Percentiles rank a stretch among this genome's conserved stretches.
Evolutionary conservation across 192 early-diverging fungal genomes (phyloP).

Genomic region (Diversispora epigaea): DNA sequence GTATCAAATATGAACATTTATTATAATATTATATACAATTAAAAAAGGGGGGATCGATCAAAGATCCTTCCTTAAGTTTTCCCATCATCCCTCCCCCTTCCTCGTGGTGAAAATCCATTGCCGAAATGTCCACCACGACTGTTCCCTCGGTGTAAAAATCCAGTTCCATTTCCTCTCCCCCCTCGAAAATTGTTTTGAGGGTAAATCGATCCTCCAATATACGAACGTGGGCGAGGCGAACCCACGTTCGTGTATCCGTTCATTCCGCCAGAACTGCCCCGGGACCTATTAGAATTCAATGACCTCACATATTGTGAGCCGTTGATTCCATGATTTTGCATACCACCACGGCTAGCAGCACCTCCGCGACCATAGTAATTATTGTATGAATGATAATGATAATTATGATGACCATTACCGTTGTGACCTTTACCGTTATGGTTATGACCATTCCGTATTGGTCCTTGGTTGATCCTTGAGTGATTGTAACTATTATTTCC

Average conservation of each 20-base stretch:
- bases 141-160: neutral
- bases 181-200: neutral
- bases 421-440: neutral
- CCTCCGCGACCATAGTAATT: neutral
- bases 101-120: neutral
- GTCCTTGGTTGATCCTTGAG: neutral
- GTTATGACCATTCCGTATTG: conserved; percentile 1
- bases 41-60: no score
- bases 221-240: no score
- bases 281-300: neutral
- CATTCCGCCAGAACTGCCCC: neutral
- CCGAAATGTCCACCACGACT: neutral
- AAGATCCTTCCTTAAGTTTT: neutral
- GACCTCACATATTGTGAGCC: neutral
- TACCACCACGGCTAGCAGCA: neutral
- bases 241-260: no score
- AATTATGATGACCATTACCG: no score
- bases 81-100: neutral
- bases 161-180: neutral
- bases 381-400: neutral
- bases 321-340: neutral
- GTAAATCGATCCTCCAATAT: neutral
- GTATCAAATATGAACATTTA: no score
- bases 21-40: no score
- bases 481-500: neutral